These are phyloP conservation scores for Metschnikowia henanensis DNA, from an alignment of 805 yeast species.

Conservation along the genomic window DNA sequence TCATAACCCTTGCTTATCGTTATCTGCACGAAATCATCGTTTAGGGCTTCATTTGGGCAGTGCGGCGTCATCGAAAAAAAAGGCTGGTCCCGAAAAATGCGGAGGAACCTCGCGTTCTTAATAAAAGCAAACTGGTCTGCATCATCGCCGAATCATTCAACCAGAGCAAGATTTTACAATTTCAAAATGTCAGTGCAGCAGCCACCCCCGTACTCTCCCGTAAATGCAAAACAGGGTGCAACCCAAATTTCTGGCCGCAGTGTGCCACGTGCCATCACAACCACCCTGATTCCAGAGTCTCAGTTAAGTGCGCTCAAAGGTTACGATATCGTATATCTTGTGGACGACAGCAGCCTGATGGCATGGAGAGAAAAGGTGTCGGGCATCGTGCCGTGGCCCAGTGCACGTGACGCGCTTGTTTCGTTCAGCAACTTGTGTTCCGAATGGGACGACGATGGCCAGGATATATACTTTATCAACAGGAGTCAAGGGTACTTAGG, in stretches of 20 bases:
- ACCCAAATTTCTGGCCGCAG: neutral
- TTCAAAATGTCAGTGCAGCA: conserved; percentile 4
- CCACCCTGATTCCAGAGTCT: conserved; percentile 11
- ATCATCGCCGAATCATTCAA: too few species aligned
- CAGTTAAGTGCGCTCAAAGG: conserved; percentile 16
- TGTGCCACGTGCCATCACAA: conserved; percentile 11
- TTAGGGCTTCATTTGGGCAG: neutral
- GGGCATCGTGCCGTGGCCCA: conserved; percentile 17
- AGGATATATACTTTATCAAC: conserved; percentile 18
- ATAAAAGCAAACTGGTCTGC: too few species aligned
- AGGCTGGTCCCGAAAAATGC: neutral
- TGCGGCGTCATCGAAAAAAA: too few species aligned
- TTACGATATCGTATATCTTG: conserved; percentile 16
- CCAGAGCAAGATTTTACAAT: too few species aligned
- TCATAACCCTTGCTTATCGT: neutral
- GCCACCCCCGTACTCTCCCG: conserved; percentile 8
- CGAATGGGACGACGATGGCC: conserved; percentile 20
- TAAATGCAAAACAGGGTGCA: neutral
- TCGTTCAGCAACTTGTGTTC: conserved; percentile 15
- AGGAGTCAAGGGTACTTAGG: conserved; percentile 5
- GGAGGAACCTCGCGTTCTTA: neutral
- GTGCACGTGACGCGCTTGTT: conserved; percentile 15
- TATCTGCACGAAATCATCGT: neutral
- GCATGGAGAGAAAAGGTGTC: conserved; percentile 13
- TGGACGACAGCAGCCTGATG: conserved; percentile 18